Percentiles rank a stretch among this genome's conserved stretches.
Evolutionary conservation across 306 rosid genomes (phyloP).

Genomic region (Prunus fruticosa): DNA sequence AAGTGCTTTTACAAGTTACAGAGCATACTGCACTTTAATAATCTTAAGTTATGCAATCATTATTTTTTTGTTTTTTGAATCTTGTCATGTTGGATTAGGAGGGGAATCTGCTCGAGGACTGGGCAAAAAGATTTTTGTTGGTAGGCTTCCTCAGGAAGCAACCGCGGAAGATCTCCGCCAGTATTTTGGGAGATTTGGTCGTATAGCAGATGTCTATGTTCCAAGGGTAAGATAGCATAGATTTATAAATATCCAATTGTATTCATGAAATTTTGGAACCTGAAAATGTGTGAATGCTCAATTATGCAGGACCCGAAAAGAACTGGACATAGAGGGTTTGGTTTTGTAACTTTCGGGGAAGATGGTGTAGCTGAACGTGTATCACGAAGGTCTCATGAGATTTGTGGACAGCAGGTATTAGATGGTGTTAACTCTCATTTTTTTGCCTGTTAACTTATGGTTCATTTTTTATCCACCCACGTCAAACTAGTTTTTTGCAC

Average conservation of each 20-base stretch:
- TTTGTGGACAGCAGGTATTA: conserved; percentile 84
- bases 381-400: conserved; percentile 86
- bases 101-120: conserved; percentile 67
- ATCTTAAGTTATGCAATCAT: not conserved
- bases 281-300: conserved; percentile 5
- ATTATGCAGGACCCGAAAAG: conserved; percentile 75
- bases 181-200: conserved; percentile 93
- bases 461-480: not conserved
- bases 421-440: not conserved
- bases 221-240: conserved; percentile 62
- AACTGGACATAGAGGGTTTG: conserved; percentile 94
- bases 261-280: conserved; percentile 10
- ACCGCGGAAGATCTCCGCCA: conserved; percentile 82
- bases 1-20: conserved; percentile 32
- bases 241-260: not conserved
- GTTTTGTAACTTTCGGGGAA: conserved; percentile 91
- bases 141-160: conserved; percentile 91
- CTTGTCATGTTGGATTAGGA: conserved; percentile 45
- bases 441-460: not conserved
- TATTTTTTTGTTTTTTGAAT: not conserved
- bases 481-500: not conserved
- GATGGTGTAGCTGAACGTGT: conserved; percentile 95
- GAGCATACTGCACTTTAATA: conserved; percentile 3
- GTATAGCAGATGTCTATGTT: conserved; percentile 79
- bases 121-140: conserved; percentile 83